phyloP scores from a whole-genome alignment of 768 basidiomycete species.

The Mycena maculata region DNA sequence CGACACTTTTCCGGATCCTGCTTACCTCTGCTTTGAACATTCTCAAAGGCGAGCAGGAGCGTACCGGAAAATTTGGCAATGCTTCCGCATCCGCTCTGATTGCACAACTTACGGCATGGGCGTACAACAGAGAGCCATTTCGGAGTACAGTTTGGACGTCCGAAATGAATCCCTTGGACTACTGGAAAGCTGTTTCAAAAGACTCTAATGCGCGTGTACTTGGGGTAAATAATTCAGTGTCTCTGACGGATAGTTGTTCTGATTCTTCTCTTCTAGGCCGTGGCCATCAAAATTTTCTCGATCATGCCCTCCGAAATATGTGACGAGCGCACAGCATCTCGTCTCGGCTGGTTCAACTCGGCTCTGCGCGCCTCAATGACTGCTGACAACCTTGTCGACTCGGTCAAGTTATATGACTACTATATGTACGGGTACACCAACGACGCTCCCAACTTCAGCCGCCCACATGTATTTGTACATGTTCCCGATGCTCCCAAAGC shows the following conservation, averaged over 20 bases:
- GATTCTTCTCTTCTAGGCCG: neutral
- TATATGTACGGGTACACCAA: neutral
- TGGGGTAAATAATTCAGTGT: slow-evolving; percentile 23
- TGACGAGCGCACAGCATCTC: slow-evolving; percentile 43
- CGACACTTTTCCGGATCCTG: no score
- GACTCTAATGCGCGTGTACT: slow-evolving; percentile 38
- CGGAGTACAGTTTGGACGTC: slow-evolving; percentile 27
- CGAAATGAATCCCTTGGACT: slow-evolving; percentile 37
- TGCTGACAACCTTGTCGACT: slow-evolving; percentile 38
- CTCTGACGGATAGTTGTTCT: neutral
- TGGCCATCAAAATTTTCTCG: slow-evolving; percentile 41
- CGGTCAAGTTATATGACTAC: slow-evolving; percentile 33
- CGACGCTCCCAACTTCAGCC: no score
- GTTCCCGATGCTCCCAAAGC: neutral
- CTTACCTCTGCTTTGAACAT: no score
- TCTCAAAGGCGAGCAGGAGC: slow-evolving; percentile 34
- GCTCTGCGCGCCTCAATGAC: slow-evolving; percentile 37
- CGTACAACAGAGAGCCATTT: slow-evolving; percentile 39
- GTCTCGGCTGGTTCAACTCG: slow-evolving; percentile 42
- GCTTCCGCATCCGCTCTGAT: slow-evolving; percentile 29
- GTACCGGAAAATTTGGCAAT: slow-evolving; percentile 22
- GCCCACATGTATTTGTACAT: neutral
- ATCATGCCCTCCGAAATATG: slow-evolving; percentile 44
- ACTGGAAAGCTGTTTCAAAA: slow-evolving; percentile 34
- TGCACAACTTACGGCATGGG: slow-evolving; percentile 37